phyloP scores from a whole-genome alignment of 2,329 filamentous ascomycete species.

The Fusarium sp. region DNA sequence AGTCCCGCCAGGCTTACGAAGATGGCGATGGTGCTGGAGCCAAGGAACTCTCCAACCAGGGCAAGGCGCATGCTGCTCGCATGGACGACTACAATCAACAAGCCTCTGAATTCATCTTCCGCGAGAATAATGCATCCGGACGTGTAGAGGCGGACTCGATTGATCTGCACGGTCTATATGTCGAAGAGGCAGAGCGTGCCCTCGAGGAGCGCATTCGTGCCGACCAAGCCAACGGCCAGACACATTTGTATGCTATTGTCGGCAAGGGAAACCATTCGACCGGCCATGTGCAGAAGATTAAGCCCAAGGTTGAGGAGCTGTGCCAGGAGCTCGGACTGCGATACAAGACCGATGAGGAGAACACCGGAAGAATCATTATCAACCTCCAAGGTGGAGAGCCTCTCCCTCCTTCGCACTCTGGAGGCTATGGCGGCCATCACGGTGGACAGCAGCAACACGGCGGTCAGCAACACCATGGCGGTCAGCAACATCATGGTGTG shows the following conservation, averaged over 20 bases:
- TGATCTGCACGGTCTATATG: slow-evolving; percentile 93
- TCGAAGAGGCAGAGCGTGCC: slow-evolving; percentile 94
- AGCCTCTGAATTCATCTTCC: slow-evolving; percentile 94
- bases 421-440: slow-evolving; percentile 56
- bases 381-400: slow-evolving; percentile 82
- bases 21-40: slow-evolving; percentile 85
- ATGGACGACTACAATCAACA: slow-evolving; percentile 93
- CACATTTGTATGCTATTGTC: slow-evolving; percentile 92
- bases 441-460: slow-evolving; percentile 55
- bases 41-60: slow-evolving; percentile 85
- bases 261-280: slow-evolving; percentile 92
- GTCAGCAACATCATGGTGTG: slow-evolving; percentile 55
- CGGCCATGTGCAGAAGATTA: slow-evolving; percentile 90
- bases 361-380: slow-evolving; percentile 89
- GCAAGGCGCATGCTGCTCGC: slow-evolving; percentile 83
- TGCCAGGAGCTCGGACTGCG: slow-evolving; percentile 86
- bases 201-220: slow-evolving; percentile 86
- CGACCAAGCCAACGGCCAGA: slow-evolving; percentile 79
- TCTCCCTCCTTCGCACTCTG: slow-evolving; percentile 59
- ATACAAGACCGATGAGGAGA: slow-evolving; percentile 89
- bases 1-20: slow-evolving; percentile 84
- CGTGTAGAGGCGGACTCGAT: slow-evolving; percentile 85
- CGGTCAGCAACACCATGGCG: slow-evolving; percentile 56
- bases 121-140: slow-evolving; percentile 87
- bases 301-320: slow-evolving; percentile 90